phyloP scores from a whole-genome alignment of 352 stramenopile genomes.

The Pythium chondricola region DNA sequence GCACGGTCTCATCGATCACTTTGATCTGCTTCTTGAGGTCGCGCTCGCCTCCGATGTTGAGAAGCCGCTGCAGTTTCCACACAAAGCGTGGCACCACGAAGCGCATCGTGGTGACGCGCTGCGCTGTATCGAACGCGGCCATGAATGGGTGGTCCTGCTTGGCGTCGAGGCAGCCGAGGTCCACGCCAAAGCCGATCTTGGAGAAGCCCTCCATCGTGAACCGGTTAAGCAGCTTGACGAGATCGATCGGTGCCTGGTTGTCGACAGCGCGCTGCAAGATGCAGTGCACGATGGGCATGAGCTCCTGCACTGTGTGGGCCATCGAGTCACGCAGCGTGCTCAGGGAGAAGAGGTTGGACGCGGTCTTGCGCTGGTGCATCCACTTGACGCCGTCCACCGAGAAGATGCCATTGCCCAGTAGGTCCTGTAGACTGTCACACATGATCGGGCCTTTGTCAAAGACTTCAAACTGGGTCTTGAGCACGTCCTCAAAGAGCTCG shows the following conservation, averaged over 20 bases:
- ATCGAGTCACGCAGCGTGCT: constrained; percentile 17
- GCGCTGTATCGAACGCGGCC: constrained; percentile 15
- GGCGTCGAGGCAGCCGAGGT: constrained; percentile 9
- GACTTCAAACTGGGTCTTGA: constrained; percentile 22
- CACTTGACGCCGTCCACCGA: constrained; percentile 14
- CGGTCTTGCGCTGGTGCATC: constrained; percentile 23
- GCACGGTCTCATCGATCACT: constrained; percentile 18
- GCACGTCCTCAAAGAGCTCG: constrained; percentile 22
- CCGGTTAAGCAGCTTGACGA: constrained; percentile 14
- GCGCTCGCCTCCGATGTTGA: constrained; percentile 11
- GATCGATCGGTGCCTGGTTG: constrained; percentile 7
- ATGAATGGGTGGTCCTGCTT: constrained; percentile 15
- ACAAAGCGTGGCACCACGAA: constrained; percentile 27
- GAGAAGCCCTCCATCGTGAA: constrained; percentile 26
- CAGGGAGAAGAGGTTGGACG: constrained; percentile 21
- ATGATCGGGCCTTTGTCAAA: constrained; percentile 17
- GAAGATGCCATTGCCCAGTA: constrained; percentile 23
- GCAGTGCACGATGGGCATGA: constrained; percentile 5
- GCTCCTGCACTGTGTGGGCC: constrained; percentile 11
- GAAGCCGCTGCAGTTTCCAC: constrained; percentile 30
- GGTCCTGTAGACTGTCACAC: constrained; percentile 7
- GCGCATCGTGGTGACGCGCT: constrained; percentile 4
- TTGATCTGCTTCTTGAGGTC: constrained; percentile 12
- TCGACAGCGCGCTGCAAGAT: constrained; percentile 6
- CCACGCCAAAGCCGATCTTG: constrained; percentile 23